These are phyloP conservation scores for Pharus latifolius DNA, from an alignment of 176 grass and related monocot genomes.

Conservation along the genomic window DNA sequence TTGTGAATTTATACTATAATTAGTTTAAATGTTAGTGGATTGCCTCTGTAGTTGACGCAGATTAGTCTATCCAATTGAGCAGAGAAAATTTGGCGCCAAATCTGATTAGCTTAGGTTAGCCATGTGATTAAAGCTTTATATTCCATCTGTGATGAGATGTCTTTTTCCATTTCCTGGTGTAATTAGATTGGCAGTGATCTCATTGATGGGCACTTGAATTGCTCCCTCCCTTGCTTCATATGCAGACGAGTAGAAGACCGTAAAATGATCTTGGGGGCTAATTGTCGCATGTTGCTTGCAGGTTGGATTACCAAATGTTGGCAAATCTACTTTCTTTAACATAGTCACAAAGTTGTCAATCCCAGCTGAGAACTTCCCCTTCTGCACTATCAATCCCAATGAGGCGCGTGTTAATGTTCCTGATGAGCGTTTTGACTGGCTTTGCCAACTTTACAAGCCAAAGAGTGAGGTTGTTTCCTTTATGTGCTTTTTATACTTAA, in stretches of 20 bases:
- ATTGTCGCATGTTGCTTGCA: constrained; percentile 24
- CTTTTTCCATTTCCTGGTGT: too few species aligned
- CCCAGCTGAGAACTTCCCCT: constrained; percentile 95
- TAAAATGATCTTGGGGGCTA: not conserved
- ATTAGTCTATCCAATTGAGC: too few species aligned
- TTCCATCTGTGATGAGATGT: too few species aligned
- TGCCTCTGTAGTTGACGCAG: too few species aligned
- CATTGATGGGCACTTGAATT: not conserved
- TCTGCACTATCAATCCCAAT: constrained; percentile 97
- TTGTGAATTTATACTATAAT: too few species aligned
- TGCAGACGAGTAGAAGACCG: not conserved
- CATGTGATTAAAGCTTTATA: too few species aligned
- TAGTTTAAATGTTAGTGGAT: too few species aligned
- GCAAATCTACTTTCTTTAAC: constrained; percentile 97
- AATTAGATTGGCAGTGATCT: too few species aligned
- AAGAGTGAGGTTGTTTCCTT: constrained; percentile 78
- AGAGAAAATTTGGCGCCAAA: too few species aligned
- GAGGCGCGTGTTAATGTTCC: constrained; percentile 83
- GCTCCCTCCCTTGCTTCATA: not conserved
- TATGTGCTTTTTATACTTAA: not conserved
- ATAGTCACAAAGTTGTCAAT: constrained; percentile 93
- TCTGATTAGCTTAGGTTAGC: too few species aligned
- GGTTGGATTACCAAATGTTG: constrained; percentile 99
- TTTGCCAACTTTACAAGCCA: constrained; percentile 84
- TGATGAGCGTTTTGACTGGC: constrained; percentile 95